Evolutionary conservation across 495 filamentous ascomycete species (phyloP).

Genomic region (Corynascus novoguineensis): DNA sequence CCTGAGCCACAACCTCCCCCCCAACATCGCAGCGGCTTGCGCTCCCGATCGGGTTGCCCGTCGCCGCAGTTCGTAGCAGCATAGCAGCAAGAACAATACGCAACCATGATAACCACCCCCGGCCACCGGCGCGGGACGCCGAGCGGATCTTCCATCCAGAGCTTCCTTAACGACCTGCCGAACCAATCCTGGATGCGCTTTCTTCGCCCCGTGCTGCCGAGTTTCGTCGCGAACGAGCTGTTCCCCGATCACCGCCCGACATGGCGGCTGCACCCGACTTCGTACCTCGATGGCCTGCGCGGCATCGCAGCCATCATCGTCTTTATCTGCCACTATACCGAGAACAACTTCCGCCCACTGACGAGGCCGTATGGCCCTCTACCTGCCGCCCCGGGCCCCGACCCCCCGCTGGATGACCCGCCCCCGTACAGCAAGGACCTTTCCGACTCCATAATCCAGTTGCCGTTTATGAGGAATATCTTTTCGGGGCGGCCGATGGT

Average conservation of each 20-base stretch:
- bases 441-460: conserved; percentile 46
- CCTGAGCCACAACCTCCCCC: not conserved
- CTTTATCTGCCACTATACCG: conserved; percentile 47
- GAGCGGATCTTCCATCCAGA: not conserved
- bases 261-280: conserved; percentile 38
- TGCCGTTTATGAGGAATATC: conserved; percentile 58
- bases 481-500: conserved; percentile 66
- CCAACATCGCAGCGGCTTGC: not conserved
- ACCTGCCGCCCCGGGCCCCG: conserved; percentile 40
- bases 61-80: not conserved
- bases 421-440: conserved; percentile 1
- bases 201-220: conserved; percentile 27
- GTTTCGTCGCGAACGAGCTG: conserved; percentile 30
- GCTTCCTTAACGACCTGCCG: not conserved
- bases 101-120: not conserved
- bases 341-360: conserved; percentile 36
- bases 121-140: not conserved
- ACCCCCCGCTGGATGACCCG: conserved; percentile 9
- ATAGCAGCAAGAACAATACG: not conserved
- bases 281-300: conserved; percentile 51
- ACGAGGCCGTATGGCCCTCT: conserved; percentile 36
- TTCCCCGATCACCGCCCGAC: conserved; percentile 28
- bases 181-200: not conserved
- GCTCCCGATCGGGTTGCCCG: too few relatives aligned
- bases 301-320: conserved; percentile 53